Conservation (phyloP, 441 rosid species). For the Macaranga tanarius region DNA sequence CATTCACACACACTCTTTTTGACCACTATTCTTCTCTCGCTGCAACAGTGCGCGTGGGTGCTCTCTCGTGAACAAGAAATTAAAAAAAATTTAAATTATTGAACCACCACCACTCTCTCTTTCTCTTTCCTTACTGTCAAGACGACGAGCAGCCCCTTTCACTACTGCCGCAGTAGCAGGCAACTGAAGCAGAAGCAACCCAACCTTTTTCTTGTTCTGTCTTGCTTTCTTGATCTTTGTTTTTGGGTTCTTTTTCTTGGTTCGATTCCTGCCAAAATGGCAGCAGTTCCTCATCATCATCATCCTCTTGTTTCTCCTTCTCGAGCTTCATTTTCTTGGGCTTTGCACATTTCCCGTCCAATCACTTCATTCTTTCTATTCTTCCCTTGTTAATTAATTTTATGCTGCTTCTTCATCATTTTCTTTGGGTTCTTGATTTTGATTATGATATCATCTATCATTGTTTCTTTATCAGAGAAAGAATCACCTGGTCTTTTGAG, state of each 20-base stretch:
- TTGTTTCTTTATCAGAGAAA: not conserved
- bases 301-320: constrained; percentile 10
- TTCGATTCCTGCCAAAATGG: not conserved
- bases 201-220: not conserved
- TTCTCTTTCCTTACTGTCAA: constrained; percentile 11
- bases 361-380: constrained; percentile 1
- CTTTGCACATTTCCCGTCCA: constrained; percentile 1
- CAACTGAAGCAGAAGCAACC: not conserved
- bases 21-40: not conserved
- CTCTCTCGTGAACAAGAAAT: constrained; percentile 17
- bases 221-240: not conserved
- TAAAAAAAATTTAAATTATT: not conserved
- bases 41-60: constrained; percentile 18
- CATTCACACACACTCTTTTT: no score
- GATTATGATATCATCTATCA: not conserved
- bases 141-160: constrained; percentile 37
- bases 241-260: constrained; percentile 19
- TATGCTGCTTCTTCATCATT: not conserved
- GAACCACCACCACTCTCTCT: constrained; percentile 7
- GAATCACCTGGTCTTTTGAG: constrained; percentile 41
- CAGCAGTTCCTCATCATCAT: not conserved
- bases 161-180: constrained; percentile 10
- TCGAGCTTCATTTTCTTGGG: constrained; percentile 21
- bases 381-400: not conserved
- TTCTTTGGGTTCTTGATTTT: not conserved